These are phyloP conservation scores for Geosmithia putterillii DNA, from an alignment of 2,329 filamentous ascomycete species.

Conservation along the genomic window DNA sequence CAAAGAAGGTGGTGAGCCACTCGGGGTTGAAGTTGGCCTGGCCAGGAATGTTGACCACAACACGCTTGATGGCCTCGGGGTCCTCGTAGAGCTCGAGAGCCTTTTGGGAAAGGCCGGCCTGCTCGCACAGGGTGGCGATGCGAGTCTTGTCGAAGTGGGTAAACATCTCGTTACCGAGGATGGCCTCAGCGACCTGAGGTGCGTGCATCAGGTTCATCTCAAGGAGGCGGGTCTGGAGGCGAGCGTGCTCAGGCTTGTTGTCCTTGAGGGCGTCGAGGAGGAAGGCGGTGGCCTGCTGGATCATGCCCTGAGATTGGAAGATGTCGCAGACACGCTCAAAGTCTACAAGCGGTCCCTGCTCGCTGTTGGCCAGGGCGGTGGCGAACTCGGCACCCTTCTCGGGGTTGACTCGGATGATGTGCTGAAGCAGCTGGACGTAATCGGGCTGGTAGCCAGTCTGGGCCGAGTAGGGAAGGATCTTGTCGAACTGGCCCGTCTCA, in stretches of 20 bases:
- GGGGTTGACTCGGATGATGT: conserved; percentile 81
- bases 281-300: conserved; percentile 97
- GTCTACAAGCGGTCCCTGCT: conserved; percentile 77
- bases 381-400: conserved; percentile 95
- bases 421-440: conserved; percentile 81
- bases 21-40: conserved; percentile 81
- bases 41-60: conserved; percentile 68
- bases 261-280: conserved; percentile 89
- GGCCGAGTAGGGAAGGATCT: conserved; percentile 84
- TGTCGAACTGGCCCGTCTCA: conserved; percentile 92
- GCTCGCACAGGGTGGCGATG: conserved; percentile 84
- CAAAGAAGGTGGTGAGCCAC: conserved; percentile 87
- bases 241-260: conserved; percentile 85
- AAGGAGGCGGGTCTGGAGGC: conserved; percentile 84
- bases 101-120: conserved; percentile 74
- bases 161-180: conserved; percentile 97
- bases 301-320: conserved; percentile 95
- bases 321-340: conserved; percentile 93
- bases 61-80: conserved; percentile 77
- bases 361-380: conserved; percentile 79
- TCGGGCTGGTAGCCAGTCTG: conserved; percentile 87
- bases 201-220: conserved; percentile 98
- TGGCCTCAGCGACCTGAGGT: conserved; percentile 94
- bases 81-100: conserved; percentile 94
- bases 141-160: conserved; percentile 88